Base-by-base conservation (phyloP, 768 basidiomycete species). In the Ramaria sp. region DNA sequence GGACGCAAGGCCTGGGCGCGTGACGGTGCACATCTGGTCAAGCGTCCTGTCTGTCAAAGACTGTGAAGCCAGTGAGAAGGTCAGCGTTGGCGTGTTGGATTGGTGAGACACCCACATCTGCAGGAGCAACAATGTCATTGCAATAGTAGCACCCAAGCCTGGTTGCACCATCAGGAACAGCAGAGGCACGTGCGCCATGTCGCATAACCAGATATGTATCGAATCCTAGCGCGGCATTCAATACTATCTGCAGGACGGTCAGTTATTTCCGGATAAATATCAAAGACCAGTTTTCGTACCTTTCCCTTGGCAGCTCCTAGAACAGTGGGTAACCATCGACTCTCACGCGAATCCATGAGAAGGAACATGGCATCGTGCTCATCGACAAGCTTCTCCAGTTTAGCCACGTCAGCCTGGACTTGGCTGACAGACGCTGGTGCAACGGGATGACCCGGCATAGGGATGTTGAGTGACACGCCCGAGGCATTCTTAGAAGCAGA, bases 11-110 rank as follows among this genome's bases (percentile, higher is more conserved):
- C 95, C 95, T 0, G 96, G 96, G 20, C 96, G 76, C 0, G 95
- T 97, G 31, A 99, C 96, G 0, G 96, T 98, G 67, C 96, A 99
- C 95, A 97, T 97, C 68, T 98, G 95, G 68, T 98, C 96, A 13
- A 98, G 79, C 3, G 94, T 95, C 42, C 93, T 79, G 67, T 98
- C 95, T 0, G 88, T 87, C 43, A 88, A 69, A 2, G 81, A 82
- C 84, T 78, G 60, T 30, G 46, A n/a, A 12, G 7, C 38, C 30
- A 59, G 59, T 31, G 56, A 61, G 42, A 34, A 37, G 12, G 1
- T 59, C 46, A 56, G 45, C 31, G 22, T 45, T 39, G 11, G 19
- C 41, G 22, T 9, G 6, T 30, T 19, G 49, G 42, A 12, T 37
- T 39, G 56, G 30, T 7, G 17, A 39, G 43, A 27, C 11, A 70